Base-by-base conservation (phyloP, 1,284 basidiomycete genomes). In the Papiliotrema flavescens region DNA sequence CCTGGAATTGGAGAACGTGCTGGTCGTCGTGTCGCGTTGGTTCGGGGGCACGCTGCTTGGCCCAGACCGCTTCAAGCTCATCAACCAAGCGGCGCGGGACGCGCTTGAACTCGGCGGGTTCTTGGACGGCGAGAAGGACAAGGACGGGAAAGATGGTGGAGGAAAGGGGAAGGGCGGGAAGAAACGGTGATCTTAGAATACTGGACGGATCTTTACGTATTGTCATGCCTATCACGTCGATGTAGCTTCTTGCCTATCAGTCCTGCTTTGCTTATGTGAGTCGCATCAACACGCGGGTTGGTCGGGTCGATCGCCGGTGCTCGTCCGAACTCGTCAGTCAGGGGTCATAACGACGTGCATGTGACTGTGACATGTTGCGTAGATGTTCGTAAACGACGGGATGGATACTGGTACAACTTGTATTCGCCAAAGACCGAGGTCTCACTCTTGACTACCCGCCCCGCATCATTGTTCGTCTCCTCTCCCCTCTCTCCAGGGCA, bases 11-110 rank as follows among this genome's bases (percentile, higher is more conserved):
- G 66, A 70, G 49, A 85, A 91, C 64, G 88, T 93, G 9, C 79
- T 95, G 5, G 87, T 95, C 14, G 78, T 93, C 28, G 90, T 94
- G 13, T 71, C 75, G 15, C 63, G 78, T 24, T 80, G 78, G 75
- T 77, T 66, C 52, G 72, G 72, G 24, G 76, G 77, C 1, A 87
- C 86, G 23, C 86, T 87, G 59, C 79, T 94, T 0, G 89, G 91
- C 1, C 84, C 91, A 0, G 90, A 94, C 71, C 81, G 92, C 24
- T 95, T 94, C 80, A 94, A 93, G 71, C 88, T 91, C 62, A 93
- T 93, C 69, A 92, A 90, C 66, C 88, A 92, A 70, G 89, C 88
- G 3, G 91, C 90, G 7, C 80, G 91, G 22, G 89, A 89, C 66
- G 90, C 90, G 0, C 79, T 94, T 13, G 88, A 92, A 49, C 58